Evolutionary conservation across 176 grass and related monocot genomes (phyloP).

Genomic region (Paspalum vaginatum): DNA sequence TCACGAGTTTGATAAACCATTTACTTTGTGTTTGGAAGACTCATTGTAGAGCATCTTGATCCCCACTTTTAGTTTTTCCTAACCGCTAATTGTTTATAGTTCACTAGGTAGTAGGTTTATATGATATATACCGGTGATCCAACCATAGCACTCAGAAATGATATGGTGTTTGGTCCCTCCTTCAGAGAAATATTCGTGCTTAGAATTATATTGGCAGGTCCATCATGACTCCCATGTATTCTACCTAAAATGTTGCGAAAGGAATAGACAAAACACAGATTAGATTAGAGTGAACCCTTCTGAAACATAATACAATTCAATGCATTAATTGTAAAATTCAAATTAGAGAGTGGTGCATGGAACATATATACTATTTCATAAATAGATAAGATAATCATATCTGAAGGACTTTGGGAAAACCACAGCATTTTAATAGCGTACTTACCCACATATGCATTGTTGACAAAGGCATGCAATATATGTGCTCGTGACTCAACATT

Average conservation of each 20-base stretch:
- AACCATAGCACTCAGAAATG: conserved; percentile 90
- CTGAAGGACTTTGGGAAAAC: background rate
- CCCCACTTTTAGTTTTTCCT: background rate
- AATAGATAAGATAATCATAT: background rate
- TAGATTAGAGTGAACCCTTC: background rate
- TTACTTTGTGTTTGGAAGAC: background rate
- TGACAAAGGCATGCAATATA: conserved; percentile 86
- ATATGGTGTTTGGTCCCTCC: conserved; percentile 71
- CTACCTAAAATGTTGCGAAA: conserved; percentile 53
- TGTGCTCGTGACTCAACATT: conserved; percentile 74
- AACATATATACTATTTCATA: conserved; percentile 8
- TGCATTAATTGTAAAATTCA: background rate
- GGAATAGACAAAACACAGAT: conserved; percentile 14
- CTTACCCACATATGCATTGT: conserved; percentile 66
- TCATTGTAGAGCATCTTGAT: background rate
- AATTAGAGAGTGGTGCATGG: conserved; percentile 1
- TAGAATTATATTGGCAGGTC: conserved; percentile 47
- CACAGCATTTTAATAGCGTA: background rate
- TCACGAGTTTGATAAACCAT: background rate
- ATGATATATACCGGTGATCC: conserved; percentile 81
- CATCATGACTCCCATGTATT: conserved; percentile 64
- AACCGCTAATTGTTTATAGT: background rate
- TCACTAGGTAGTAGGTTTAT: background rate
- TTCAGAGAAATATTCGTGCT: conserved; percentile 47
- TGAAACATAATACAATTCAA: background rate